These are phyloP conservation scores for Septoria petroselini DNA, from an alignment of 2,329 filamentous ascomycete genomes.

Conservation along the genomic window DNA sequence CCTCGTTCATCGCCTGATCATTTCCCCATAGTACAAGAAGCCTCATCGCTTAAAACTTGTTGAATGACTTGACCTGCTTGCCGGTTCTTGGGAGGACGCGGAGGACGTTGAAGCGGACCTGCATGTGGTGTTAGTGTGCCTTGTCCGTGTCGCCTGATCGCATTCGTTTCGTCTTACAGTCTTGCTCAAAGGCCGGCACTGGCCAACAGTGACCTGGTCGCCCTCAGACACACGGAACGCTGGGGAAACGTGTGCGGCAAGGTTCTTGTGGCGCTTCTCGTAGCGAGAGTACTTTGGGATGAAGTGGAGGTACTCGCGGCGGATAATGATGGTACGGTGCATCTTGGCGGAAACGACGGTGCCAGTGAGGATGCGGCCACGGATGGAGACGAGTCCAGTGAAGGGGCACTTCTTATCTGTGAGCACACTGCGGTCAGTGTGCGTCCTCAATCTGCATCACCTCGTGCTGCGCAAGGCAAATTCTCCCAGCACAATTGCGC, in stretches of 20 bases:
- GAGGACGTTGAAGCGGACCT: conserved; percentile 99
- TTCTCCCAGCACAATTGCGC: conserved; percentile 10
- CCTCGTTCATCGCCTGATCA: conserved; percentile 16
- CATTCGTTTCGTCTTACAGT: conserved; percentile 67
- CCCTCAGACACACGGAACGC: conserved; percentile 99
- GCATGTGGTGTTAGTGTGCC: conserved; percentile 26
- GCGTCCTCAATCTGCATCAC: conserved; percentile 5
- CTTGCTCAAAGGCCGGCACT: conserved; percentile 99
- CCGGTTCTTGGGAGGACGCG: conserved; percentile 95
- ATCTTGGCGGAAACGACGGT: conserved; percentile 99
- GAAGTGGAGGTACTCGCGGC: conserved; percentile 99
- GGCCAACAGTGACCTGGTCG: conserved; percentile 98
- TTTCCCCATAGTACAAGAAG: conserved; percentile 24
- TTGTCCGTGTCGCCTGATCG: conserved; percentile 4
- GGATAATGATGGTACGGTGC: conserved; percentile 99
- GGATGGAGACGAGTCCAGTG: conserved; percentile 98
- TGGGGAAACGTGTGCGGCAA: conserved; percentile 96
- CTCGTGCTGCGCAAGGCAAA: conserved; percentile 3
- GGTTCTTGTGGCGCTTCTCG: conserved; percentile 99
- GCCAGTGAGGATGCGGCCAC: conserved; percentile 99
- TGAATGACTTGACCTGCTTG: conserved; percentile 96
- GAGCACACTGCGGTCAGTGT: conserved; percentile 18
- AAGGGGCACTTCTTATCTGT: conserved; percentile 99
- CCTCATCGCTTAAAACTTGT: conserved; percentile 75
- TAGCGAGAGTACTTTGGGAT: conserved; percentile 99